Evolutionary conservation across 495 filamentous ascomycete species (phyloP).

Genomic region (Neurospora sp.): DNA sequence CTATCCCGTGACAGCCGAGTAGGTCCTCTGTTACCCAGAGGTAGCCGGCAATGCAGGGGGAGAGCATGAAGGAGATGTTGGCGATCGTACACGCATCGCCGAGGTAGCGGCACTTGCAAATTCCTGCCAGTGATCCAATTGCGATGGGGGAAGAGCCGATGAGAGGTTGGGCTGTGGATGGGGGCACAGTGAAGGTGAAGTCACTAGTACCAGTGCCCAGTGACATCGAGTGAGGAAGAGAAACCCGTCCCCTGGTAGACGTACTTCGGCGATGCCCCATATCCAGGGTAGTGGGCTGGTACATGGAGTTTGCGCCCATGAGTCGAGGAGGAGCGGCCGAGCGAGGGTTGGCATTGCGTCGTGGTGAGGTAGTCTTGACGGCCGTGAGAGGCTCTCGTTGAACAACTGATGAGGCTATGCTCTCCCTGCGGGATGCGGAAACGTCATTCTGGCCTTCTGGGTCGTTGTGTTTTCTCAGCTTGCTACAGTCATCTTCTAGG

Average conservation of each 20-base stretch:
- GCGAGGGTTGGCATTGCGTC: constrained; percentile 2
- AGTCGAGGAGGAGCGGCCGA: constrained; percentile 1
- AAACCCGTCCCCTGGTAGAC: neutral
- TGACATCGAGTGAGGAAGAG: constrained; percentile 9
- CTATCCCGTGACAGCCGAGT: constrained; percentile 29
- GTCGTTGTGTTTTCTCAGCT: constrained; percentile 1
- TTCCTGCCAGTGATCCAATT: neutral
- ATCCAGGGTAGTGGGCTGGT: constrained; percentile 1
- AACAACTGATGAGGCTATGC: neutral
- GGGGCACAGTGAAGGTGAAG: neutral
- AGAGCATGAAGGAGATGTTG: constrained; percentile 32
- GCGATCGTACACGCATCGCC: constrained; percentile 19
- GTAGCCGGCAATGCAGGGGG: constrained; percentile 33
- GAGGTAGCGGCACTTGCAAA: neutral
- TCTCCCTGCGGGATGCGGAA: neutral
- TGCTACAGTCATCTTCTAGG: neutral
- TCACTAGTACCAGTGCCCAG: neutral
- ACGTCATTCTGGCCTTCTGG: neutral
- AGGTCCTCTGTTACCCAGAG: constrained; percentile 35
- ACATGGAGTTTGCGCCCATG: constrained; percentile 5
- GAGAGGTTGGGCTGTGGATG: neutral
- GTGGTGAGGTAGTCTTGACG: neutral
- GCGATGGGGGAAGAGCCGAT: neutral
- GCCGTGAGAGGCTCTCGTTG: constrained; percentile 1
- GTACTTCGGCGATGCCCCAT: neutral